These are phyloP conservation scores for Neurospora tetraspora DNA, from an alignment of 495 filamentous ascomycete species.

Conservation along the genomic window DNA sequence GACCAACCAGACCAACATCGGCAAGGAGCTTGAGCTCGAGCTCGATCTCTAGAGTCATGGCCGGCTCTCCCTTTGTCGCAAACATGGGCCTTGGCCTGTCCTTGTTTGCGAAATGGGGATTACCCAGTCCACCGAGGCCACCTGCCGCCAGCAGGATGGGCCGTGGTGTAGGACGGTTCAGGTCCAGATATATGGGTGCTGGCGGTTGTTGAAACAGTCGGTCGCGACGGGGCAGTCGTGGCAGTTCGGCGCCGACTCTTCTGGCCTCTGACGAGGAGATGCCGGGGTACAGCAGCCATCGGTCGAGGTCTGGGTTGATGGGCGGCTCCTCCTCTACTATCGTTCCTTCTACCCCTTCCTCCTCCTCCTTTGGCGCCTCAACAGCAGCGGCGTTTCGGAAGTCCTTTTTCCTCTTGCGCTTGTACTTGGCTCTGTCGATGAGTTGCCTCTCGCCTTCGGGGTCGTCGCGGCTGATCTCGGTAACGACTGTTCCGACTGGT, in stretches of 20 bases:
- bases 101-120: conserved; percentile 79
- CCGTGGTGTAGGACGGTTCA: conserved; percentile 66
- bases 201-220: conserved; percentile 53
- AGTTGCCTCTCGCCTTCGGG: conserved; percentile 56
- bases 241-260: conserved; percentile 38
- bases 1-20: conserved; percentile 86
- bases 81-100: conserved; percentile 64
- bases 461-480: conserved; percentile 70
- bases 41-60: conserved; percentile 67
- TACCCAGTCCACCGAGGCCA: conserved; percentile 80
- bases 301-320: conserved; percentile 41
- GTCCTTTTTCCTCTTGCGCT: conserved; percentile 19
- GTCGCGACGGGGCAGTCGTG: conserved; percentile 46
- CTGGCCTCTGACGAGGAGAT: conserved; percentile 56
- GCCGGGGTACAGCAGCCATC: conserved; percentile 80
- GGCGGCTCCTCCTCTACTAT: conserved; percentile 6
- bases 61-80: conserved; percentile 75
- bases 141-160: conserved; percentile 89
- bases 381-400: conserved; percentile 14
- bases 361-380: conserved; percentile 14
- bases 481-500: conserved; percentile 83
- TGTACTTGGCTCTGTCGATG: conserved; percentile 2
- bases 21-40: conserved; percentile 92
- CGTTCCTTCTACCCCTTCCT: conserved; percentile 17
- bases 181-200: conserved; percentile 68